Conservation (phyloP, 495 filamentous ascomycete genomes). For the Neurospora sp. region DNA sequence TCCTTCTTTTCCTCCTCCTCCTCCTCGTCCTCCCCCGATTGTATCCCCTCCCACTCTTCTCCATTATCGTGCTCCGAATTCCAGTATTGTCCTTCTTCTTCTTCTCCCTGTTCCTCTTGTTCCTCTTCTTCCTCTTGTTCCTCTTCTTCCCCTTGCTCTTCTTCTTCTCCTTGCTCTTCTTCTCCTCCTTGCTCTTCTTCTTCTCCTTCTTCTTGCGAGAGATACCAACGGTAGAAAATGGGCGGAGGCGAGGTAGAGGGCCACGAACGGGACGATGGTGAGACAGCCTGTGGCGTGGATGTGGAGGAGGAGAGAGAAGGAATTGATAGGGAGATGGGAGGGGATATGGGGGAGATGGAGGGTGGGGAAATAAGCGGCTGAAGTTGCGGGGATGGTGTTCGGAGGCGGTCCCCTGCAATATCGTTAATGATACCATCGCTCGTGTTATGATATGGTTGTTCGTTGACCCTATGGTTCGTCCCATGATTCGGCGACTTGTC, state of each 20-base stretch:
- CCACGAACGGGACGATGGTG: not conserved
- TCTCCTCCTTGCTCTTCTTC: too few species aligned
- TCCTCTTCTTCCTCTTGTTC: not conserved
- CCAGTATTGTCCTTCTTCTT: not conserved
- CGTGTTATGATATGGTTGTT: not conserved
- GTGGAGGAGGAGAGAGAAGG: not conserved
- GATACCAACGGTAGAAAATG: not conserved
- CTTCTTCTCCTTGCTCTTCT: not conserved
- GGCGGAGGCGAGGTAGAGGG: not conserved
- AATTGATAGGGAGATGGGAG: not conserved
- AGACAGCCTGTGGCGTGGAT: not conserved
- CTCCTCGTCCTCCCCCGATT: not conserved
- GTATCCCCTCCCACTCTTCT: not conserved
- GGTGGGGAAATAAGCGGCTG: not conserved
- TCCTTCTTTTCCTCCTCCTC: not conserved
- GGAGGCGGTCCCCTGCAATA: not conserved
- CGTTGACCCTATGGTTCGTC: fast-evolving
- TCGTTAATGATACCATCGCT: not conserved
- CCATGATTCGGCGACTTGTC: not conserved
- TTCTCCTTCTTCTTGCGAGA: too few species aligned
- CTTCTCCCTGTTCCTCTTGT: too few species aligned
- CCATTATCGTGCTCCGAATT: not conserved
- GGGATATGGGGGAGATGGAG: not conserved
- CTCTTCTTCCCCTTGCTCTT: not conserved
- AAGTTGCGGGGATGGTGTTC: not conserved